Base-by-base conservation (phyloP, 768 basidiomycete species). In the Tulasnella sp. region DNA sequence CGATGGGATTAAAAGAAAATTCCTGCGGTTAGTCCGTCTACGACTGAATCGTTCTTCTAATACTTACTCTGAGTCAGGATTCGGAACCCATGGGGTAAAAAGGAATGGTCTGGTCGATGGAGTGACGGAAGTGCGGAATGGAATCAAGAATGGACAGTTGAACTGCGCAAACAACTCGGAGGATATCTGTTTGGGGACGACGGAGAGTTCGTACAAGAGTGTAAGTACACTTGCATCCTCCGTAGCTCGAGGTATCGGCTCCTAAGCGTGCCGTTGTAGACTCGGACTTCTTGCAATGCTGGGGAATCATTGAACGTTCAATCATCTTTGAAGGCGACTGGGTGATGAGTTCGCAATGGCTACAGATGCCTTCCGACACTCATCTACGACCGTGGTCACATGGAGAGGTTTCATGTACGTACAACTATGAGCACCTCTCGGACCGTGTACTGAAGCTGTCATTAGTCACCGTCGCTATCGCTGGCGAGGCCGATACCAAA, bases 381-480 rank as follows among this genome's bases (percentile, higher is more conserved):
- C 79, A 83, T 35, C 81, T 83, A 12, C 63, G 82, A 40, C 84
- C 85, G 0, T 87, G 85, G 85, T 81, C 82, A 5, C 84, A 81
- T 65, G 86, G 86, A n/a, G 86, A 88, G 72, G 80, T 87, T 8
- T 83, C 84, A 7, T 87, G 86, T 86, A 72, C 37, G 85, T n/a
- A n/a, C n/a, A n/a, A n/a, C n/a, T 70, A n/a, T 17, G 29, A 11
- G 7, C 14, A 12, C 44, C 7, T 62, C 16, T 62, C 40, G 29
- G 22, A 52, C 9, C 6, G n/a, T 5, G 12, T 6, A 17, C n/a
- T 63, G 8, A 16, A 59, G 3, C 35, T 6, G 39, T 22, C 34
- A 39, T 32, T 68, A 87, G 86, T 84, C 76, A 84, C 82, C 0
- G 82, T 87, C 75, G 78, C 82, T 4, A 76, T 86, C 17, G 78